These are phyloP conservation scores for Erigeron canadensis DNA, from an alignment of 129 eudicot genomes.

Conservation along the genomic window DNA sequence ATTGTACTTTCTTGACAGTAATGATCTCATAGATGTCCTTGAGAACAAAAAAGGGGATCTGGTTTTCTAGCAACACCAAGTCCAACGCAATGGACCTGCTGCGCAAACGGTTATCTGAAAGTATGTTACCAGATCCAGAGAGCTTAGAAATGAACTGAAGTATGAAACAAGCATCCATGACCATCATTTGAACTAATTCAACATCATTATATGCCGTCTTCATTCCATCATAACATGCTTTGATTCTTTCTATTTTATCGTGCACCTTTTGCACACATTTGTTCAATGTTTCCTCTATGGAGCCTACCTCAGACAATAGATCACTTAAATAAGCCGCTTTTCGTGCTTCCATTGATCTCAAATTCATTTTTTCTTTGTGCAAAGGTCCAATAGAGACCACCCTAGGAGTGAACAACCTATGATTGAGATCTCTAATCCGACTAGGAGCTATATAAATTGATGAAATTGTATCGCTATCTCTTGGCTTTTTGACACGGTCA, in stretches of 20 bases:
- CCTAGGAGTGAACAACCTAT: neutral
- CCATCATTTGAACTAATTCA: conserved; percentile 14
- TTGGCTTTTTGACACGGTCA: too few relatives aligned
- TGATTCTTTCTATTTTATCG: neutral
- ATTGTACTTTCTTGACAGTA: neutral
- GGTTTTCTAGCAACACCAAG: conserved; percentile 21
- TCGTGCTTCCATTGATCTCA: neutral
- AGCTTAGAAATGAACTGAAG: neutral
- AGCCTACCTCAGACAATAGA: neutral
- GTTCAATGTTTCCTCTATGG: neutral
- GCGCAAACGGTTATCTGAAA: neutral
- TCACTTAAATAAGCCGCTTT: conserved; percentile 1
- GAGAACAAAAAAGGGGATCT: conserved; percentile 23
- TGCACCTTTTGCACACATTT: neutral
- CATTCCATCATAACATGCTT: neutral
- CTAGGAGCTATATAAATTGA: conserved; percentile 19
- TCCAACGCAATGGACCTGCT: neutral
- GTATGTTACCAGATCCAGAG: too few relatives aligned
- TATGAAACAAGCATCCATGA: conserved; percentile 8
- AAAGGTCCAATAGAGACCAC: conserved; percentile 19
- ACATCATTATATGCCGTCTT: neutral
- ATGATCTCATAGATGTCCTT: conserved; percentile 14
- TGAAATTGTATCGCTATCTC: too few relatives aligned
- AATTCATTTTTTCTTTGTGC: neutral
- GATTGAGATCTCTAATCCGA: neutral